Conservation (phyloP, 257 asterid genomes). For the Solanum bulbocastanum region DNA sequence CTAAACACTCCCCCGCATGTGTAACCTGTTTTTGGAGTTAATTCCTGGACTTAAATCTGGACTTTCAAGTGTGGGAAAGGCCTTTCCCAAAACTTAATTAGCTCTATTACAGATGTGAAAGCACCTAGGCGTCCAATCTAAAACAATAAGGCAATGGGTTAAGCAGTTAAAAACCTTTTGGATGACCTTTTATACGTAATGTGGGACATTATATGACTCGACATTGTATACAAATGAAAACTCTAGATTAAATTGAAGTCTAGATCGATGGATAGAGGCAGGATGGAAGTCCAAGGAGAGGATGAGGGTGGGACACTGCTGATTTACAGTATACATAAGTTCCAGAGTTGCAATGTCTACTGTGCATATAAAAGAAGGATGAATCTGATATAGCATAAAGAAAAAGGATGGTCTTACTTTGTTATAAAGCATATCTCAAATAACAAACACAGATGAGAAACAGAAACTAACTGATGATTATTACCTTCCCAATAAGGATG, state of each 20-base stretch:
- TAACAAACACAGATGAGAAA: not conserved
- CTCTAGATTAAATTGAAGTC: not conserved
- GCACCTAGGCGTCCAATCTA: not conserved
- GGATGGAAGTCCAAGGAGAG: not conserved
- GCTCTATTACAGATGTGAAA: not conserved
- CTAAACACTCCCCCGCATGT: not conserved
- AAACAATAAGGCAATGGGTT: not conserved
- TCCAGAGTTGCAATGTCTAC: not conserved
- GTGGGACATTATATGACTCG: not conserved
- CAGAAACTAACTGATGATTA: not conserved
- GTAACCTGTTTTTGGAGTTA: not conserved
- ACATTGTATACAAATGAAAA: not conserved
- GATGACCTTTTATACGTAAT: not conserved
- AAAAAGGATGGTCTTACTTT: not conserved
- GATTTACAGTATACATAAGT: not conserved
- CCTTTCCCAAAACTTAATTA: not conserved
- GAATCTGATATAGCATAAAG: not conserved
- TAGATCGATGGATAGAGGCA: not conserved
- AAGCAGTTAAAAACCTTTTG: not conserved
- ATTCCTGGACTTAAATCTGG: not conserved
- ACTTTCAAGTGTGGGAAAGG: not conserved
- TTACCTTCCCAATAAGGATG: constrained; percentile 92
- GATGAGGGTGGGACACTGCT: not conserved
- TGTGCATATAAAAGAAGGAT: not conserved
- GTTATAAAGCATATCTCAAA: not conserved